Evolutionary conservation across 441 rosid species (phyloP).

Genomic region (Jatropha multifida): DNA sequence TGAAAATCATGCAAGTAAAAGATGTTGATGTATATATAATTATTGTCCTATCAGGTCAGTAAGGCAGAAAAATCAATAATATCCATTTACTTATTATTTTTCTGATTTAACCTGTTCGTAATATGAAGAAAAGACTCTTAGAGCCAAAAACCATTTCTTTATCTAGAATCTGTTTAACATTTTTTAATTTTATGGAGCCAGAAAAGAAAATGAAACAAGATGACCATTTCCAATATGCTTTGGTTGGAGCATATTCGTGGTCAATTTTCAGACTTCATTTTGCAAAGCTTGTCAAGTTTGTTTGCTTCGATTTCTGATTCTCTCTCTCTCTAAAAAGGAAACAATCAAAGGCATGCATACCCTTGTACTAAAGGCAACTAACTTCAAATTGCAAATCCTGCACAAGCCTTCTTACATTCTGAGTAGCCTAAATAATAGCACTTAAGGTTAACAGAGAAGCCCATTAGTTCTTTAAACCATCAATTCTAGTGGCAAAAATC

Average conservation of each 20-base stretch:
- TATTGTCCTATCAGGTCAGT: not conserved
- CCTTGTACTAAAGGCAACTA: not conserved
- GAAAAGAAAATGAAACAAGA: not conserved
- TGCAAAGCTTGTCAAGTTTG: not conserved
- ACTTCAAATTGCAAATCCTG: not conserved
- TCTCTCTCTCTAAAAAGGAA: not conserved
- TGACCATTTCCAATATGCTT: not conserved
- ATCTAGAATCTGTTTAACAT: not conserved
- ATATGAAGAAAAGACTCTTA: not conserved
- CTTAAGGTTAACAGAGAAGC: not conserved
- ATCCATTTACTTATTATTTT: not conserved
- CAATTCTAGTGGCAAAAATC: not conserved
- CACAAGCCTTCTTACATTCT: not conserved
- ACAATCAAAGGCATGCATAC: not conserved
- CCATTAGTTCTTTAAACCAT: not conserved
- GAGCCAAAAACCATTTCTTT: not conserved
- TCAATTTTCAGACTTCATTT: not conserved
- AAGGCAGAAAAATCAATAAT: not conserved
- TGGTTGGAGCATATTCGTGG: not conserved
- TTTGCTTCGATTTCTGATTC: not conserved
- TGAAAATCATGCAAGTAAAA: not conserved
- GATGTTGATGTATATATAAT: not conserved
- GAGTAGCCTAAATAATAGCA: not conserved
- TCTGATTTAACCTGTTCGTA: not conserved
- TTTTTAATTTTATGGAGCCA: not conserved